Base-by-base conservation (phyloP, 805 yeast species). In the Pichia nanzhaoensis region DNA sequence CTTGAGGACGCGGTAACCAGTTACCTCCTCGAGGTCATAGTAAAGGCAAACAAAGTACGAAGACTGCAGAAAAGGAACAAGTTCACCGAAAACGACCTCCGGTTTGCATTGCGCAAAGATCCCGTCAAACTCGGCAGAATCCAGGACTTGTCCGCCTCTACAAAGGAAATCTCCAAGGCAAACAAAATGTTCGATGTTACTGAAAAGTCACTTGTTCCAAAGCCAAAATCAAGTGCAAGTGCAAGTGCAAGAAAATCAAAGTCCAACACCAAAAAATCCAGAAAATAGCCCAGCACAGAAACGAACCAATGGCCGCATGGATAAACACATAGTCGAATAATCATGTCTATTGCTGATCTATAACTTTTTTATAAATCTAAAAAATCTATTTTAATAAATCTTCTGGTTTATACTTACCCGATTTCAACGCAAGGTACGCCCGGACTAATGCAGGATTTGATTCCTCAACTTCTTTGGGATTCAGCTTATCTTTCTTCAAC, bases 61-160 rank as follows among this genome's bases (percentile, higher is more conserved):
- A 71, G 20, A 67, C 71, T 51, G 70, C 86, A 31, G 64, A 53
- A 54, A 1, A 66, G 88, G 33, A 76, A 70, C 49, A 84, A 82
- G 61, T 71, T 84, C 51, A 79, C 78, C 51, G 78, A 83, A 16
- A 89, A 82, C 36, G 90, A 84, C 56, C 77, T 84, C 64, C 78
- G 76, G 58, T 84, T 82, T 61, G 85, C 83, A 0, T 60, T 84
- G 42, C 64, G 89, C 37, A 73, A 72, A 44, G 91, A 84, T 55
- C 77, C 81, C 2, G 66, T 74, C 13, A 84, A 84, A 56, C 68
- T 82, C 13, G 87, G 86, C 2, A 76, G 91, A 61, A 75, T 83
- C 1, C 77, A 78, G 49, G 87, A 82, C 55, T 67, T 84, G 52
- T 68, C 81, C 43, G 64, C 70, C 18, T 62, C 81, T 54, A 82